A percentile compares a stretch with the other conserved stretches of the same genome.
Conservation (phyloP, 305 asterid genomes). For the Solanum hybrid region DNA sequence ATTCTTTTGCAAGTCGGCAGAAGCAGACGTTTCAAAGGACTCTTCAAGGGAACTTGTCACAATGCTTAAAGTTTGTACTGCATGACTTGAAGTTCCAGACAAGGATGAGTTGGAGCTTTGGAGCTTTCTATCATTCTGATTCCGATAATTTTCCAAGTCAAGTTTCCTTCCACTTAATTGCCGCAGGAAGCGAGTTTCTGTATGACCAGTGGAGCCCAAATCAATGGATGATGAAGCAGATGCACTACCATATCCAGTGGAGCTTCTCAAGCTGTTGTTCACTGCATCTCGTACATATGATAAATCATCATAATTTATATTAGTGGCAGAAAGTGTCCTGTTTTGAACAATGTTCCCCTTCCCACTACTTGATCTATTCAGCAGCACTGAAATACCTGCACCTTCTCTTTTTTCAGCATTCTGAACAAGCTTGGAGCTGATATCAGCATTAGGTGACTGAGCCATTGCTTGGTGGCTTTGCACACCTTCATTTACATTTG, state of each 20-base stretch:
- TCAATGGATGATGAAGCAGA: conserved; percentile 84
- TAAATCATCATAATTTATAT: conserved; percentile 63
- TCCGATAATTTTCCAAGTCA: conserved; percentile 51
- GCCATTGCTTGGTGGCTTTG: conserved; percentile 19
- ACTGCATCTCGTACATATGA: conserved; percentile 66
- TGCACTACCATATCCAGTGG: conserved; percentile 59
- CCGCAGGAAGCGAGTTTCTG: conserved; percentile 45
- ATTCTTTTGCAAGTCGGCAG: conserved; percentile 23
- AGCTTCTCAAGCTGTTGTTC: conserved; percentile 77
- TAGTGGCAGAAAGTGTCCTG: conserved; percentile 73
- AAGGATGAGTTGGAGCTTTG: conserved; percentile 58
- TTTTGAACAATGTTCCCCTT: conserved; percentile 60
- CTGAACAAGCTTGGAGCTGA: conserved; percentile 22
- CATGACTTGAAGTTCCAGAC: conserved; percentile 66
- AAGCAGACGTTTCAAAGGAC: conserved; percentile 29
- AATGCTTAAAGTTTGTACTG: conserved; percentile 35
- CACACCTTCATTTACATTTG: conserved; percentile 25
- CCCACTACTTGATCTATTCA: conserved; percentile 48
- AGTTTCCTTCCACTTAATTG: conserved; percentile 59
- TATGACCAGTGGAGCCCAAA: conserved; percentile 54
- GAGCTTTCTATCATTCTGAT: conserved; percentile 45
- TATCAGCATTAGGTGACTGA: conserved; percentile 15
- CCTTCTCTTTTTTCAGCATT: conserved; percentile 42
- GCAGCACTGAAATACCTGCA: conserved; percentile 68
- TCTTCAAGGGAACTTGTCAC: conserved; percentile 47